Evolutionary conservation across 108 stramenopile genomes (phyloP).

Genomic region (Nitzschia inconspicua): DNA sequence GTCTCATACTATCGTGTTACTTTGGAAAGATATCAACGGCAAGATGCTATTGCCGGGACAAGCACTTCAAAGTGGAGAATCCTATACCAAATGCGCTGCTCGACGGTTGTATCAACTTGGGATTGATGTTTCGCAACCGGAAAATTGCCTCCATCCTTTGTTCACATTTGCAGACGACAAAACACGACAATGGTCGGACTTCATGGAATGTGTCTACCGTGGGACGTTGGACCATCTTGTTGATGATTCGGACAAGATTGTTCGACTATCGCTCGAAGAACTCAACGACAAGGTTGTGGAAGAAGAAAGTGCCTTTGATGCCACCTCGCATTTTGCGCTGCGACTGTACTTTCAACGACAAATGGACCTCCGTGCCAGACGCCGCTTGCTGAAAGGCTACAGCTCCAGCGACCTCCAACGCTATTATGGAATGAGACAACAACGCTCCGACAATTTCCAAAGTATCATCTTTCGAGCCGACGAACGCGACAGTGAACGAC

Average conservation of each 20-base stretch:
- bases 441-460: too few species aligned
- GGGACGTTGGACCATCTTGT: too few species aligned
- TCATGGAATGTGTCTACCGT: too few species aligned
- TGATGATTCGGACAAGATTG: too few species aligned
- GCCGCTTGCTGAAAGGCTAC: slow-evolving; percentile 34
- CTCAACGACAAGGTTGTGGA: too few species aligned
- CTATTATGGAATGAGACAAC: too few species aligned
- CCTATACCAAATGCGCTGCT: background rate
- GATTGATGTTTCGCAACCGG: slow-evolving; percentile 9
- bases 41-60: background rate
- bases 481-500: slow-evolving; percentile 3
- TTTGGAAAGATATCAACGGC: background rate
- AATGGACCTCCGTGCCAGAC: slow-evolving; percentile 1
- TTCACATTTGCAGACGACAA: too few species aligned
- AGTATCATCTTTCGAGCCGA: too few species aligned
- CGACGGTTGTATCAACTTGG: background rate
- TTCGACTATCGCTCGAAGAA: too few species aligned
- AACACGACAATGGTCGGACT: background rate
- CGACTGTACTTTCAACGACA: slow-evolving; percentile 17
- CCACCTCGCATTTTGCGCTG: too few species aligned
- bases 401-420: slow-evolving; percentile 16
- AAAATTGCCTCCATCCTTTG: slow-evolving; percentile 9
- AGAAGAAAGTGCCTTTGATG: too few species aligned
- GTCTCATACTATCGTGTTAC: slow-evolving; percentile 1
- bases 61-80: background rate